A percentile compares a stretch with the other conserved stretches of the same genome.
Conservation (phyloP, 2,329 filamentous ascomycete species). For the Escovopsis sp. region DNA sequence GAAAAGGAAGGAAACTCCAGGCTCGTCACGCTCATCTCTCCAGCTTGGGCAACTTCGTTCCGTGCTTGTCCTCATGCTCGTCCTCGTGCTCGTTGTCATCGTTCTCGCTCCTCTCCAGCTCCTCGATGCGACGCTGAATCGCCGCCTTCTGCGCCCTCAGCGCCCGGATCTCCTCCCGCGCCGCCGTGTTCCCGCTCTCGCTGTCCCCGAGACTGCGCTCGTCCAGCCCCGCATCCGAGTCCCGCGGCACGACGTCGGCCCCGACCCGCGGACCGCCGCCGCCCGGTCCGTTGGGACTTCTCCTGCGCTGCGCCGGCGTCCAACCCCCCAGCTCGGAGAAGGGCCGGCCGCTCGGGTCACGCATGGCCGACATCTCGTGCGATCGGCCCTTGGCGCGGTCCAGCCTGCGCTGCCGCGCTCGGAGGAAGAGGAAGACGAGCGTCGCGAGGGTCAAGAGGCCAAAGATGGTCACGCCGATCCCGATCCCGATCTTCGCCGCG, state of each 20-base stretch:
- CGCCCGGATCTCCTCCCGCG: slow-evolving; percentile 16
- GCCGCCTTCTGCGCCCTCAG: slow-evolving; percentile 19
- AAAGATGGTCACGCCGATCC: slow-evolving; percentile 16
- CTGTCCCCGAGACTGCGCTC: slow-evolving; percentile 10
- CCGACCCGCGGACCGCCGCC: background rate
- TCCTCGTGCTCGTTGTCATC: slow-evolving; percentile 20
- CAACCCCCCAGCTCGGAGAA: slow-evolving; percentile 1
- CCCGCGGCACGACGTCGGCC: slow-evolving; percentile 11
- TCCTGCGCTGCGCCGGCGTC: background rate
- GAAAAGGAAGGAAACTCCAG: no score
- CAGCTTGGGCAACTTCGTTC: no score
- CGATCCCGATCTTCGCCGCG: slow-evolving; percentile 20
- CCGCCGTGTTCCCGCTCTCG: slow-evolving; percentile 8
- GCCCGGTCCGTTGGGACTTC: no score
- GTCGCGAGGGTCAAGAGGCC: slow-evolving; percentile 14
- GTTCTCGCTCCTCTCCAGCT: slow-evolving; percentile 12
- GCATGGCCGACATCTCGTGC: slow-evolving; percentile 12
- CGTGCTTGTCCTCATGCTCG: slow-evolving; percentile 1
- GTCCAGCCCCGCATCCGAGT: slow-evolving; percentile 15
- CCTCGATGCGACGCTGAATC: slow-evolving; percentile 20
- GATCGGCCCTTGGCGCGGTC: background rate
- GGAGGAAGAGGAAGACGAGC: slow-evolving; percentile 12
- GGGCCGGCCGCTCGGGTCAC: slow-evolving; percentile 5
- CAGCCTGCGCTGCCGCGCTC: slow-evolving; percentile 7
- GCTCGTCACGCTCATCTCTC: background rate